These are phyloP conservation scores for Striga hermonthica DNA, from an alignment of 305 asterid genomes.

Conservation along the genomic window DNA sequence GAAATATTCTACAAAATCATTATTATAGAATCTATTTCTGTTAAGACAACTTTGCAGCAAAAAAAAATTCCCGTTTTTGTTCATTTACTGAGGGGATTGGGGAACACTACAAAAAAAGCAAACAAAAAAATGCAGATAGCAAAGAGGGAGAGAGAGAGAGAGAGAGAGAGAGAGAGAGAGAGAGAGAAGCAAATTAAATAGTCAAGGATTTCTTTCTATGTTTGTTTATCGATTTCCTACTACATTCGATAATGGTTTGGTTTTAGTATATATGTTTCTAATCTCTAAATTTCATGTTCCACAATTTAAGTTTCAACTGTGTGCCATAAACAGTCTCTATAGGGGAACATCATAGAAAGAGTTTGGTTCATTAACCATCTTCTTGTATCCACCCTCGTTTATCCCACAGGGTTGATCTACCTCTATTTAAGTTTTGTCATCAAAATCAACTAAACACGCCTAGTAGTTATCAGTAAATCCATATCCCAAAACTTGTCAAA, in stretches of 20 bases:
- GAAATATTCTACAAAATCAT: too few relatives aligned
- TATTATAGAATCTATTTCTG: too few relatives aligned
- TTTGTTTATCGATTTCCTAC: slow-evolving; percentile 24
- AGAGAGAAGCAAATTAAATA: too few relatives aligned
- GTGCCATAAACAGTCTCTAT: neutral
- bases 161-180: too few relatives aligned
- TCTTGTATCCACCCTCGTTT: neutral
- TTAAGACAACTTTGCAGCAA: too few relatives aligned
- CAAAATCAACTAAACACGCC: neutral
- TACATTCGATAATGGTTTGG: slow-evolving; percentile 43
- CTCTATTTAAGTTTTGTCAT: neutral
- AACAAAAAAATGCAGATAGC: too few relatives aligned
- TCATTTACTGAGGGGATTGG: too few relatives aligned
- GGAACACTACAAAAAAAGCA: too few relatives aligned
- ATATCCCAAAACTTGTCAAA: slow-evolving; percentile 55
- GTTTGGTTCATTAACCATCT: neutral
- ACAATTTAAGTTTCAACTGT: neutral
- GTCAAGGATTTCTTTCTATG: slow-evolving; percentile 23
- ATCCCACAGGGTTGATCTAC: neutral
- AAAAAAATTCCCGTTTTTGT: too few relatives aligned
- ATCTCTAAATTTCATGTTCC: neutral
- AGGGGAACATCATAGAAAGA: neutral
- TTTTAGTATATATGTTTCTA: neutral
- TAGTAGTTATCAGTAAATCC: neutral
- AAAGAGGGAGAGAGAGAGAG: too few relatives aligned